These are phyloP conservation scores for Teunomyces kruisii DNA, from an alignment of 805 yeast species.

Conservation along the genomic window DNA sequence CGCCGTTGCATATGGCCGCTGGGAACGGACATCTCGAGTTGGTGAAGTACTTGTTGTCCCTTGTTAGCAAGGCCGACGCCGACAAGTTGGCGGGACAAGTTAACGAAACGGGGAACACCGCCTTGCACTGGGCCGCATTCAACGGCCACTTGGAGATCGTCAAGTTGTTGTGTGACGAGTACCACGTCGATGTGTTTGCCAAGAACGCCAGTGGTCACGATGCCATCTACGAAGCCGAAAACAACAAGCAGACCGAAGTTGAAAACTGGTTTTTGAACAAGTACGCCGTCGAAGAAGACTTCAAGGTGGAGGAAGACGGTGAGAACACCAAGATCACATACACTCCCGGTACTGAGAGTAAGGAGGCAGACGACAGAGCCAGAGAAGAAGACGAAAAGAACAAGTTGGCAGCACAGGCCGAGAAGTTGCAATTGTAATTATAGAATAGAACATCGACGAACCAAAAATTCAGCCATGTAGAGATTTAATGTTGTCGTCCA, in stretches of 20 bases:
- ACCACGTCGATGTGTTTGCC: slow-evolving; percentile 75
- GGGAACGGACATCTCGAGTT: slow-evolving; percentile 87
- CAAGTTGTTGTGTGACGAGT: slow-evolving; percentile 66
- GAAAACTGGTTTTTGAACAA: slow-evolving; percentile 75
- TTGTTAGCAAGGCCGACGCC: slow-evolving; percentile 47
- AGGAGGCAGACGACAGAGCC: slow-evolving; percentile 39
- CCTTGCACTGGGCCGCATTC: slow-evolving; percentile 94
- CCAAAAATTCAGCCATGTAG: too few relatives aligned
- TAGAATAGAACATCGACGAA: neutral
- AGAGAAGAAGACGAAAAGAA: slow-evolving; percentile 40
- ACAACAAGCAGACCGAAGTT: slow-evolving; percentile 68
- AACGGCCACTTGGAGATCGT: slow-evolving; percentile 81
- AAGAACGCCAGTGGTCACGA: slow-evolving; percentile 80
- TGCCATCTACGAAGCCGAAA: slow-evolving; percentile 85
- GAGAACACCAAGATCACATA: slow-evolving; percentile 44
- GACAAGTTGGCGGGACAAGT: slow-evolving; percentile 26
- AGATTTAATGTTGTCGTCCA: too few relatives aligned
- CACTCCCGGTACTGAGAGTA: slow-evolving; percentile 44
- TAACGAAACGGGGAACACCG: slow-evolving; percentile 88
- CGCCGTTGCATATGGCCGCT: slow-evolving; percentile 92
- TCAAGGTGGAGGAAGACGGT: slow-evolving; percentile 42
- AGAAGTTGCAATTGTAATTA: slow-evolving; percentile 21
- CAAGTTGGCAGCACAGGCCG: slow-evolving; percentile 22
- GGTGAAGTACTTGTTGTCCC: slow-evolving; percentile 56
- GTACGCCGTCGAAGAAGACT: slow-evolving; percentile 63